phyloP scores from a whole-genome alignment of 441 rosid species.

The Pelargonium cotyledonis region DNA sequence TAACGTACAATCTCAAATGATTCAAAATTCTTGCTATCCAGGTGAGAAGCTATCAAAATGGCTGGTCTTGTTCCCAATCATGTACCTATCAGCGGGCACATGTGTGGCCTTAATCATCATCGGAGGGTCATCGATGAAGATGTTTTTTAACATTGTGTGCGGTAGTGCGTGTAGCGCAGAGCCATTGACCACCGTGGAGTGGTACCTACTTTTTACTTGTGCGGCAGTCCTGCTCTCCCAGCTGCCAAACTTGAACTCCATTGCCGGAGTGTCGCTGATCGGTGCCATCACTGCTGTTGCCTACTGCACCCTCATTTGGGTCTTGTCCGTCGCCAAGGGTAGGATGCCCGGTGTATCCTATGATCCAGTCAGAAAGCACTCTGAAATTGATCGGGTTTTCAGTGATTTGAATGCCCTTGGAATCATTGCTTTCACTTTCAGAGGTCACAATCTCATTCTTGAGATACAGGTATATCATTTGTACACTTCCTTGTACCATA shows the following conservation, averaged over 20 bases:
- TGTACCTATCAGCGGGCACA: slow-evolving; percentile 88
- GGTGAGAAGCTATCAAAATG: slow-evolving; percentile 78
- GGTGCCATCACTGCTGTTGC: slow-evolving; percentile 93
- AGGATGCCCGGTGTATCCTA: slow-evolving; percentile 75
- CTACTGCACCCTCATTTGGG: slow-evolving; percentile 93
- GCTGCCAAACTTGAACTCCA: slow-evolving; percentile 93
- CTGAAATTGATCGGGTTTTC: slow-evolving; percentile 51
- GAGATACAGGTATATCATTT: slow-evolving; percentile 70
- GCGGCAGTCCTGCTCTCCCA: slow-evolving; percentile 86
- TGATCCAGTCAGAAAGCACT: slow-evolving; percentile 57
- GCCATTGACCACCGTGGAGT: slow-evolving; percentile 86
- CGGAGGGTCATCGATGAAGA: slow-evolving; percentile 94
- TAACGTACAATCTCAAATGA: neutral
- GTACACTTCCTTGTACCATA: neutral
- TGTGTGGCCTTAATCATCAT: slow-evolving; percentile 82
- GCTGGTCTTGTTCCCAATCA: slow-evolving; percentile 93
- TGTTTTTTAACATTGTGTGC: slow-evolving; percentile 83
- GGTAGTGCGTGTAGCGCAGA: slow-evolving; percentile 48
- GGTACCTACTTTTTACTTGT: slow-evolving; percentile 93
- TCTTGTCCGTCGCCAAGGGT: slow-evolving; percentile 80
- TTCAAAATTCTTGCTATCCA: neutral
- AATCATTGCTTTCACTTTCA: slow-evolving; percentile 78
- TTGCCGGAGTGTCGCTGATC: slow-evolving; percentile 88
- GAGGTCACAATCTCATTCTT: slow-evolving; percentile 81
- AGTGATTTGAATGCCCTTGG: slow-evolving; percentile 87